Base-by-base conservation (phyloP, 805 yeast genomes). In the Cyberlindnera suaveolens region DNA sequence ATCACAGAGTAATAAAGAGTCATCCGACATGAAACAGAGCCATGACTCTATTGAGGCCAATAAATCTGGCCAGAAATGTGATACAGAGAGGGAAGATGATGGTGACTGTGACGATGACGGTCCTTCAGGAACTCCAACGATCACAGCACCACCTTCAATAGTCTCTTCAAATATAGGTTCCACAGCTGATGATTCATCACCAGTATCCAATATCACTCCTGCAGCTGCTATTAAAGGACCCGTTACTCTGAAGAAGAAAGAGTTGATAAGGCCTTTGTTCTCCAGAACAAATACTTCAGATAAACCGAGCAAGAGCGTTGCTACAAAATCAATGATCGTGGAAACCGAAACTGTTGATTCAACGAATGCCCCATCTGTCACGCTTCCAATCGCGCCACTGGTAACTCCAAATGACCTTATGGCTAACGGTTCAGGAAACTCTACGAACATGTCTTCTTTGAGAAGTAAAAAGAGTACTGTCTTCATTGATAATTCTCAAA, bases 321-420 rank as follows among this genome's bases (percentile, higher is more conserved):
- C 41, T 3, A 53, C 56, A 19, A 62, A 63, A 39, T 57, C 64
- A 18, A 70, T 76, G 69, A 74, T 75, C 26, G 85, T 79, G 27
- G 85, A 78, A 51, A 76, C 82, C 0, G 85, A 79, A 52, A 77
- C 82, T 0, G 82, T 79, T 15, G 72, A 78, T 33, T 72, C 80
- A 2, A 60, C 69, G 3, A 49, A 44, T 39, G 43, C 46, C 1
- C 60, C 56, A 6, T 47, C 53, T n/a, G 59, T 53, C 10, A 55
- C 59, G 10, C 46, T 53, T 16, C 62, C 60, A 15, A 58, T 58
- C 39, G 57, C 52, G 7, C 32, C 51, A 10, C 23, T 51, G 4
- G 30, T 52, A 14, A 40, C 37, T 15, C 19, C 43, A 10, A 43
- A 44, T 38, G 57, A 54, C 7, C 31, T 47, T 6, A 30, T 52